Base-by-base conservation (phyloP, 257 asterid genomes). In the Scutellaria barbata region DNA sequence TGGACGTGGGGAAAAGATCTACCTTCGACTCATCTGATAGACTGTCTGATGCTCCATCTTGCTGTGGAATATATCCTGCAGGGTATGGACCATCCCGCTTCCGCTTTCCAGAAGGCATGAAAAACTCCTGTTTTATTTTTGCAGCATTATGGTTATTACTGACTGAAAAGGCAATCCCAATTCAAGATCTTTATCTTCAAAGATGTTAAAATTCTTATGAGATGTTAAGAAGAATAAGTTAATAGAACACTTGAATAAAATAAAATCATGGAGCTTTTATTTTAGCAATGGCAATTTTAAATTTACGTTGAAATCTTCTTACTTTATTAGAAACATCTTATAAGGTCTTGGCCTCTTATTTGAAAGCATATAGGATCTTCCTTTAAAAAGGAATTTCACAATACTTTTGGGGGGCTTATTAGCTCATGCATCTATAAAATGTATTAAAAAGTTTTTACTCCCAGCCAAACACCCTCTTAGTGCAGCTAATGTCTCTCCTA, bases 41-140 rank as follows among this genome's bases (percentile, higher is more conserved):
- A 51, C 74, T 50, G 67, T 88, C 96, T 35, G 87, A 90, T 59
- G 98, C 89, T 71, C 98, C 98, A 84, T 93, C 98, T 81, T 89
- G 98, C 78, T 93, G 98, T 17, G 98, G 97, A 77, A 93, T 93
- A 81, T 83, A 86, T 69, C 95, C 95, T 75, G 89, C 74, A 56
- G 77, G 82, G 76, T 80, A 81, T 22, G 74, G 33, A 13, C 66
- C 97, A 8, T 88, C 98, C 79, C 98, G 79, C 73, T 93, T 93
- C 51, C 98, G 80, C 89, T 93, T 93, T 52, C 97, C 98, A 63
- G 92, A 65, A 37, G 87, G 22, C 77, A 77, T 66, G 77, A 93
- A 89, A 82, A 93, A 90, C 79, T 93, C 98, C 98, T 93, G 87
- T 63, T 59, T 69, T 37, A 20, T 68, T 58, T 69, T 62, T 56